Base-by-base conservation (phyloP, 371 early-diverging fungal genomes). In the Circinella minor region DNA sequence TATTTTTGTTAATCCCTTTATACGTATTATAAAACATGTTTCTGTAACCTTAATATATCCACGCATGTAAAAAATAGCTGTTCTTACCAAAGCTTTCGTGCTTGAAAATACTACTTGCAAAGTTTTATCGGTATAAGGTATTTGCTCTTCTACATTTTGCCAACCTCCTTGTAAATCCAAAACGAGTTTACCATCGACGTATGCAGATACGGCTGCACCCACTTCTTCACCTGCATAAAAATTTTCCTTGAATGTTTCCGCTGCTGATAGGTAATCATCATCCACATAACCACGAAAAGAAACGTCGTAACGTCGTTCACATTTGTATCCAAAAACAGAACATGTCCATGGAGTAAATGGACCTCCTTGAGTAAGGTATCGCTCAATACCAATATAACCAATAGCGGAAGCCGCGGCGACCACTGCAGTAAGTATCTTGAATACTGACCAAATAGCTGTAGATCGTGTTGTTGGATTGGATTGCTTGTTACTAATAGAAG, bases 101-200 rank as follows among this genome's bases (percentile, higher is more conserved):
- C 81, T 74, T 0, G 92, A 92, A 71, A 87, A 92, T 3, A 92
- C 90, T 67, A 89, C 79, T 71, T 89, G 88, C 39, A 93, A 73
- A 0, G 88, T 87, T 47, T 78, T 65, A 39, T 86, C 76, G 54
- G 83, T 74, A 69, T 90, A 93, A 5, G 68, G 73, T 4, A 68
- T 72, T 4, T 65, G 71, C 4, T 69, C 69, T 43, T 76, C 72
- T 7, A 72, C 63, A 65, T 90, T 88, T 66, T 83, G 85, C 82
- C 82, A 84, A 5, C 93, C 94, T 11, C 90, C 91, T 55, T 81
- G 78, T 15, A 92, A 75, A 67, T 91, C 88, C 0, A 91, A 80
- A 1, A 92, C 89, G 4, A 81, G 76, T 10, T 78, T 49, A 0
- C 88, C 90, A 66, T 90, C 86, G 11, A 86, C 86, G 66, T 84